Evolutionary conservation across 805 yeast genomes (phyloP).

Genomic region (Starmerella stigmatis): DNA sequence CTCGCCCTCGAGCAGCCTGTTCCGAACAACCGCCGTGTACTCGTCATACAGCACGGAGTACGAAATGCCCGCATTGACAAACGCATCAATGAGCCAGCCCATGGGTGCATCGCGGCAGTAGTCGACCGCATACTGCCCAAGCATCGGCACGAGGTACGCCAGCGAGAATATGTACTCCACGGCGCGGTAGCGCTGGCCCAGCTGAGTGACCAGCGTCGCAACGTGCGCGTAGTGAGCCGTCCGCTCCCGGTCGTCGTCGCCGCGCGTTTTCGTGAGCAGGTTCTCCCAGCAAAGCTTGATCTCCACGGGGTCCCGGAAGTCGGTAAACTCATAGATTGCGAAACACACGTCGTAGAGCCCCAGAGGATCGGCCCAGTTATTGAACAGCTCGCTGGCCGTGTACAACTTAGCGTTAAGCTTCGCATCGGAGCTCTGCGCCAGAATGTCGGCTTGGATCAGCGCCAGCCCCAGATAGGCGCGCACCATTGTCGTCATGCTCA

Average conservation of each 20-base stretch:
- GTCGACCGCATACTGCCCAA: slow-evolving; percentile 47
- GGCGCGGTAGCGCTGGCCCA: slow-evolving; percentile 52
- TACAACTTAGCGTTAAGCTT: slow-evolving; percentile 55
- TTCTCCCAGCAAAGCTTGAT: slow-evolving; percentile 72
- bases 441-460: slow-evolving; percentile 63
- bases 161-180: slow-evolving; percentile 77
- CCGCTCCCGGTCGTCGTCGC: slow-evolving; percentile 26
- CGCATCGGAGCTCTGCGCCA: slow-evolving; percentile 32
- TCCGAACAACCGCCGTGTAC: slow-evolving; percentile 24
- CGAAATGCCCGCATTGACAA: slow-evolving; percentile 30
- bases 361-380: slow-evolving; percentile 75
- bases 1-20: slow-evolving; percentile 16
- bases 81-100: slow-evolving; percentile 35
- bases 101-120: slow-evolving; percentile 32
- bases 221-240: slow-evolving; percentile 32
- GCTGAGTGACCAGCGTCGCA: slow-evolving; percentile 32
- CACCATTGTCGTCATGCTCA: slow-evolving; percentile 55
- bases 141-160: slow-evolving; percentile 53
- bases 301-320: slow-evolving; percentile 74
- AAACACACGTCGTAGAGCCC: slow-evolving; percentile 79
- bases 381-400: slow-evolving; percentile 68
- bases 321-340: slow-evolving; percentile 69
- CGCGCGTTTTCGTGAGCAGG: slow-evolving; percentile 44
- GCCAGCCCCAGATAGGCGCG: slow-evolving; percentile 81
- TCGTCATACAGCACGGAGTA: slow-evolving; percentile 25